A percentile compares a stretch with the other conserved stretches of the same genome.
Conservation (phyloP, 768 basidiomycete species). For the Tephrocybe sp. region DNA sequence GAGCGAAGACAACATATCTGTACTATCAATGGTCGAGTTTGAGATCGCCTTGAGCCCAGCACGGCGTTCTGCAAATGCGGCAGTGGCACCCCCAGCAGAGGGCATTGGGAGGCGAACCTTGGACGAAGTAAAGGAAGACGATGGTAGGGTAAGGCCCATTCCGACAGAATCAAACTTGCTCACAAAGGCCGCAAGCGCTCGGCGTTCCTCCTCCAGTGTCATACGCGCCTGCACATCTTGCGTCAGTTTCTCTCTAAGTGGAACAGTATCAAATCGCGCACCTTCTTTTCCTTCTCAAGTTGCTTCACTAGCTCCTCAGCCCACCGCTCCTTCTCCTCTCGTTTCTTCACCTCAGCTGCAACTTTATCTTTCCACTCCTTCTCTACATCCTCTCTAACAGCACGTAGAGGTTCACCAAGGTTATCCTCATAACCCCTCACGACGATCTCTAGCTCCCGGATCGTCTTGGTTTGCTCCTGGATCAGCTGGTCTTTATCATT, state of each 20-base stretch:
- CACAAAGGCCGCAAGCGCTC: conserved; percentile 79
- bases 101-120: conserved; percentile 52
- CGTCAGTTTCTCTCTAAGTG: not conserved
- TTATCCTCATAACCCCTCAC: conserved; percentile 74
- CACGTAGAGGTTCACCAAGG: conserved; percentile 63
- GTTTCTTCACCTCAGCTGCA: conserved; percentile 53
- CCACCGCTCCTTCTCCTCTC: conserved; percentile 75
- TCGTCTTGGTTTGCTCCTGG: conserved; percentile 69
- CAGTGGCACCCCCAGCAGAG: conserved; percentile 49
- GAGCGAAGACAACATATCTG: conserved; percentile 5
- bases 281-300: conserved; percentile 79
- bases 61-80: conserved; percentile 49
- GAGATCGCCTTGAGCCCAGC: conserved; percentile 24
- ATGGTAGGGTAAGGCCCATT: conserved; percentile 36
- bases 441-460: conserved; percentile 75
- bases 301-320: conserved; percentile 72
- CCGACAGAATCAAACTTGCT: conserved; percentile 79
- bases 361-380: conserved; percentile 66
- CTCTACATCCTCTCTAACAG: conserved; percentile 73
- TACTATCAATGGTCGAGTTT: conserved; percentile 1
- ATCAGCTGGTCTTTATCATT: conserved; percentile 78
- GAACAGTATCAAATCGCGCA: conserved; percentile 22
- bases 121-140: conserved; percentile 26
- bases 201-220: conserved; percentile 75
- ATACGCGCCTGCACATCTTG: conserved; percentile 41